Evolutionary conservation across 2,329 filamentous ascomycete genomes (phyloP).

Genomic region (Colletotrichum aenigma): DNA sequence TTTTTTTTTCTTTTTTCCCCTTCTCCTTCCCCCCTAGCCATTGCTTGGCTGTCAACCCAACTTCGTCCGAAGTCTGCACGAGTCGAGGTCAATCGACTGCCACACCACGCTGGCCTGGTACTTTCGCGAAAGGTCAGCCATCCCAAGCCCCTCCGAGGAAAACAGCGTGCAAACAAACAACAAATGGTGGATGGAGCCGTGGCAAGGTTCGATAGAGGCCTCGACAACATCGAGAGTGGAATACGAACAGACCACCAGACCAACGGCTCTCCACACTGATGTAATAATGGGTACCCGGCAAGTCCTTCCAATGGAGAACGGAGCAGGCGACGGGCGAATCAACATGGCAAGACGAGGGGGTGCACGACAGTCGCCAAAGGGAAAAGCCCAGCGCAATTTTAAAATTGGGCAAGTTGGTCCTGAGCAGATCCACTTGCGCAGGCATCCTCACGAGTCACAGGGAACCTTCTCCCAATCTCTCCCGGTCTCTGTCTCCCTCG

Average conservation of each 20-base stretch:
- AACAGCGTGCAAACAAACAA: not conserved
- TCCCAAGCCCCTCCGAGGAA: not conserved
- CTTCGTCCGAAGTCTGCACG: not conserved
- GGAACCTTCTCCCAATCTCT: not conserved
- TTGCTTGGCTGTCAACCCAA: slow-evolving; percentile 4
- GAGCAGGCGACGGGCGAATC: not conserved
- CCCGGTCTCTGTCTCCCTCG: not conserved
- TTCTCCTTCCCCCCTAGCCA: not conserved
- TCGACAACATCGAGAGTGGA: slow-evolving; percentile 2
- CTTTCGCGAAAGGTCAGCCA: not conserved
- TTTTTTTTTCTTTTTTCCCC: not conserved
- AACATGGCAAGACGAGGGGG: not conserved
- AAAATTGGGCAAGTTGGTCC: slow-evolving; percentile 10
- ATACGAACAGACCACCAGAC: slow-evolving; percentile 19
- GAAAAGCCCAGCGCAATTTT: slow-evolving; percentile 9
- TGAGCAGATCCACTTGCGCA: not conserved
- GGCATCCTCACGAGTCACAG: slow-evolving; percentile 6
- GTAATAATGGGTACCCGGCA: slow-evolving; percentile 6
- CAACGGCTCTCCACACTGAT: slow-evolving; percentile 16
- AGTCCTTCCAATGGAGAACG: not conserved
- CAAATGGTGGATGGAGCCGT: not conserved
- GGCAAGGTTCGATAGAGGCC: slow-evolving; percentile 5
- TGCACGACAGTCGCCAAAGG: not conserved
- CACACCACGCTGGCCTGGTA: not conserved
- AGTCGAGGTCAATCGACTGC: not conserved